A percentile compares a stretch with the other conserved stretches of the same genome.
Evolutionary conservation across 208 protist genomes (phyloP).

Genomic region (Crithidia expoeki): DNA sequence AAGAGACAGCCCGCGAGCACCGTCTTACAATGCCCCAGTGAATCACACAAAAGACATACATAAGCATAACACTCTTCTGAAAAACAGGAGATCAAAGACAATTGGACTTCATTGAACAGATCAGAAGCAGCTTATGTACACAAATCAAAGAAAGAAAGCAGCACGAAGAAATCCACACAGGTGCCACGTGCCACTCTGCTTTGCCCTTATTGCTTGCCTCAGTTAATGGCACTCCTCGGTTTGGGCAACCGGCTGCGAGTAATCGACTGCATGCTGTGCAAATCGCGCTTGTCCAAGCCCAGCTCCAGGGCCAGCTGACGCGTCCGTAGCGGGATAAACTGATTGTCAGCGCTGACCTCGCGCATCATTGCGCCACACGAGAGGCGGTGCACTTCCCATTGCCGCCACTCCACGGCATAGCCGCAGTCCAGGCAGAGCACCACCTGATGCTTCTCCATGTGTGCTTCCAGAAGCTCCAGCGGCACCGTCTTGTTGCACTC

Average conservation of each 20-base stretch:
- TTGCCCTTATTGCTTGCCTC: background rate
- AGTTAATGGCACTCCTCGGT: conserved; percentile 16
- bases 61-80: too few species aligned
- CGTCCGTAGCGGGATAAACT: conserved; percentile 86
- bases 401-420: conserved; percentile 84
- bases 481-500: conserved; percentile 84
- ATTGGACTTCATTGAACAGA: background rate
- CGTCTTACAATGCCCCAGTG: too few species aligned
- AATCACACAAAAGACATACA: too few species aligned
- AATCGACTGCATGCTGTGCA: conserved; percentile 83
- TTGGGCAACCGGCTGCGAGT: conserved; percentile 61
- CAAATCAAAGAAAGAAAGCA: background rate
- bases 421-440: conserved; percentile 91
- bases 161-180: background rate
- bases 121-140: background rate
- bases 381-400: conserved; percentile 89
- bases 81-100: background rate
- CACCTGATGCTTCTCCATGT: conserved; percentile 90
- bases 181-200: background rate
- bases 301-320: conserved; percentile 85
- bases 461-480: conserved; percentile 78
- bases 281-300: conserved; percentile 86
- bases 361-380: conserved; percentile 89
- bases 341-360: conserved; percentile 87
- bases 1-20: too few species aligned